Percentiles rank a stretch among this genome's conserved stretches.
Evolutionary conservation across 2,329 filamentous ascomycete genomes (phyloP).

Genomic region (Pestalotiopsis sp.): DNA sequence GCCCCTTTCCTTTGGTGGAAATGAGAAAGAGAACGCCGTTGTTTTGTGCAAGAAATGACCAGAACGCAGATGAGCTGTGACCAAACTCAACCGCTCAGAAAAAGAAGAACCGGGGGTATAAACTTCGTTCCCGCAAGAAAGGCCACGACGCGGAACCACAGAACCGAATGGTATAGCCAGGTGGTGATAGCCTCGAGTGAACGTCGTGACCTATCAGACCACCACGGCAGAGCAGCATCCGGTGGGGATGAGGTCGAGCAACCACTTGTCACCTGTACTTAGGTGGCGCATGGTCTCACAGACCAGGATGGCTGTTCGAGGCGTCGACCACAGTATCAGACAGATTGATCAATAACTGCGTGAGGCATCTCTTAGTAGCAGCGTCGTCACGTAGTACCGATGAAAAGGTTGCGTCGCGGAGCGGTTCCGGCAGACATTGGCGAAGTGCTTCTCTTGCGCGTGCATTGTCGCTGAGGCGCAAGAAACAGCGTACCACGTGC

Average conservation of each 20-base stretch:
- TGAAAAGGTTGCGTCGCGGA: slow-evolving; percentile 97
- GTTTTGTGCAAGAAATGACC: not conserved
- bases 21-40: not conserved
- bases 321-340: slow-evolving; percentile 78
- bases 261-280: not conserved
- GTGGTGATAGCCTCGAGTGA: not conserved
- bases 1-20: not conserved
- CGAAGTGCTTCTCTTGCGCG: slow-evolving; percentile 91
- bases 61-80: not conserved
- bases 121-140: not conserved
- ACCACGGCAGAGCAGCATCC: not conserved
- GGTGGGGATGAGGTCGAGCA: not conserved
- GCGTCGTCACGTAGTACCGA: slow-evolving; percentile 96
- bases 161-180: not conserved
- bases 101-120: not conserved
- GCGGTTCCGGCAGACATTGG: slow-evolving; percentile 95
- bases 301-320: slow-evolving; percentile 25
- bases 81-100: not conserved
- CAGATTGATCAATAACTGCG: slow-evolving; percentile 95
- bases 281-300: slow-evolving; percentile 19
- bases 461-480: slow-evolving; percentile 93
- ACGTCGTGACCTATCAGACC: not conserved
- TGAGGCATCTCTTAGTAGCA: slow-evolving; percentile 94
- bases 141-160: not conserved
- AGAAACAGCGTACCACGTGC: slow-evolving; percentile 95